Percentiles rank a stretch among this genome's conserved stretches.
Conservation (phyloP, 345 rosid species). For the Gossypium bickii region DNA sequence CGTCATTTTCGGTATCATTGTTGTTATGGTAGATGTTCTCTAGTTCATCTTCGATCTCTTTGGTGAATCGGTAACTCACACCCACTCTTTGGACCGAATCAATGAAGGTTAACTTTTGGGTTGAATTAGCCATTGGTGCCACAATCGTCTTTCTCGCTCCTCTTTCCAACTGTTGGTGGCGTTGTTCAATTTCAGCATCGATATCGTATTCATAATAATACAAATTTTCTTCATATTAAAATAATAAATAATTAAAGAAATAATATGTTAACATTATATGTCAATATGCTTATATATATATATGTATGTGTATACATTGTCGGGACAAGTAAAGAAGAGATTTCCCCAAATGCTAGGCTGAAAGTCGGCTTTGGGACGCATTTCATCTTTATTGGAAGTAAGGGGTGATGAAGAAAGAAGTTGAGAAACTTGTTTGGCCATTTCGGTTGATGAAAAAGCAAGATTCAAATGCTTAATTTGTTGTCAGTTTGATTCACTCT, state of each 20-base stretch:
- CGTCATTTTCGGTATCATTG: not conserved
- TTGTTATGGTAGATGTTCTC: not conserved
- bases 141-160: constrained; percentile 24
- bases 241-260: not conserved
- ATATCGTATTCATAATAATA: not conserved
- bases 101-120: constrained; percentile 16
- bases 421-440: no score
- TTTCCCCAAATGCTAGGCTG: no score
- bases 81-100: constrained; percentile 32
- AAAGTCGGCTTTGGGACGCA: no score
- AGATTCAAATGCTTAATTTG: no score
- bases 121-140: not conserved
- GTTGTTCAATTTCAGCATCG: not conserved
- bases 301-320: no score
- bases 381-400: no score
- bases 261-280: not conserved
- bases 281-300: no score
- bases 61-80: constrained; percentile 15
- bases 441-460: no score
- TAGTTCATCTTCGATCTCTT: constrained; percentile 2
- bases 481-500: no score
- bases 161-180: constrained; percentile 9
- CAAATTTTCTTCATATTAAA: not conserved
- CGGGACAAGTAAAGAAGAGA: no score
- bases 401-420: no score